Evolutionary conservation across 2,329 filamentous ascomycete genomes (phyloP), one percentile per base, ranked within the genome.

Genomic region (Fusarium dlaminii): DNA sequence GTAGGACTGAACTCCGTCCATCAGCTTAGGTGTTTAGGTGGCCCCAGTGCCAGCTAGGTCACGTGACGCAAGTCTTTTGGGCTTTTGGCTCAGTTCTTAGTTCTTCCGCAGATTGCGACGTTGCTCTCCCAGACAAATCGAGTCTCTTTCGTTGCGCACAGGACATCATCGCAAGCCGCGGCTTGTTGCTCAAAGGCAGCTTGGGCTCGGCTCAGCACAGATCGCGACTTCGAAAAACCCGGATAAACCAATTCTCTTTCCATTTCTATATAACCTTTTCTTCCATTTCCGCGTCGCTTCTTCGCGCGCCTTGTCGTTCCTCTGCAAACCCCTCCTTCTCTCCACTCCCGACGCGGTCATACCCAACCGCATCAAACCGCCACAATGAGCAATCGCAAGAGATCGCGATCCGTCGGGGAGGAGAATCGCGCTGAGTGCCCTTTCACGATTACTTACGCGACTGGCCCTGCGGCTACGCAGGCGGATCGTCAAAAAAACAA

Each of bases 341-440:
- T 70, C 72, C 72, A 72, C 71, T 67, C 68, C 55, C 66, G 70
- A 78, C 76, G 76, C 76, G 76, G 70, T 67, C 75, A 77, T 71
- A 71, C 66, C 65, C 69, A 71, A 70, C 75, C 61, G 45, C 70
- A 59, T 64, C 62, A 66, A 71, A 62, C 61, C 71, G 66, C 72
- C 75, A 69, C 70, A 61, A 79, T 79, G 77, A 82, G 79, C 72
- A 75, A 86, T 72, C 84, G 86, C 75, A 90, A 90, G 82, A 86
- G 88, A 74, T 85, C 87, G 68, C 86, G 86, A 76, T 79, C 83
- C 61, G 83, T 86, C 59, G 75, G 81, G 64, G 85, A 87, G 67
- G 87, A 89, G 74, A 85, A 83, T 72, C 85, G 87, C 73, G 88
- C 88, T 77, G 88, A 90, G 74, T 90, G 88, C 70, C 88, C 87